Evolutionary conservation across 176 grass and related monocot genomes (phyloP).

Genomic region (Ananas comosus): DNA sequence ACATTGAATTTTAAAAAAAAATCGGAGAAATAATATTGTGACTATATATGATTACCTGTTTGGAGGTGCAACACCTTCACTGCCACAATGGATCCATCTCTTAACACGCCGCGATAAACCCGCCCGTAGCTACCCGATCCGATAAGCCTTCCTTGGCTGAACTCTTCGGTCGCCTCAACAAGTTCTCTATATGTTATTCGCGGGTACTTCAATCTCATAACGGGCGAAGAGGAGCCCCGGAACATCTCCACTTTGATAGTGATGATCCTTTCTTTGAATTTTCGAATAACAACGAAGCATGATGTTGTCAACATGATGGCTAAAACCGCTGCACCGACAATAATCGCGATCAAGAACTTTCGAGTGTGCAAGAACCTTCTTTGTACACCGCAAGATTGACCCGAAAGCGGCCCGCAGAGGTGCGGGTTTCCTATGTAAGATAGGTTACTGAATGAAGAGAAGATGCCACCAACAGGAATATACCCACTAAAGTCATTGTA

Average conservation of each 20-base stretch:
- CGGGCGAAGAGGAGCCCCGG: slow-evolving; percentile 34
- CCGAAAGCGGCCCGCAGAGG: slow-evolving; percentile 34
- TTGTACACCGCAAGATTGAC: slow-evolving; percentile 16
- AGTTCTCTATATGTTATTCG: slow-evolving; percentile 77
- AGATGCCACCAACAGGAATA: slow-evolving; percentile 36
- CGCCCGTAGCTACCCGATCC: slow-evolving; percentile 75
- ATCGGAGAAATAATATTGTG: too few species aligned
- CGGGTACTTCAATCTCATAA: slow-evolving; percentile 67
- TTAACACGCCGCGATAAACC: slow-evolving; percentile 61
- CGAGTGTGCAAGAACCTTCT: slow-evolving; percentile 31
- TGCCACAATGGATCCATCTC: slow-evolving; percentile 60
- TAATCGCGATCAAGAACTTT: slow-evolving; percentile 38
- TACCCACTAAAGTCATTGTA: slow-evolving; percentile 62
- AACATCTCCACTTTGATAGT: slow-evolving; percentile 26
- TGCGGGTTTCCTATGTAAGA: slow-evolving; percentile 60
- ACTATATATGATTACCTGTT: slow-evolving; percentile 4
- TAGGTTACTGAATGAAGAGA: slow-evolving; percentile 33
- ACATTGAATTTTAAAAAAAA: too few species aligned
- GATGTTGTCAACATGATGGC: slow-evolving; percentile 42
- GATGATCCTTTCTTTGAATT: slow-evolving; percentile 26
- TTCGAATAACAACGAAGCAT: slow-evolving; percentile 33
- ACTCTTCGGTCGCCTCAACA: slow-evolving; percentile 59
- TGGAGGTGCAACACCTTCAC: slow-evolving; percentile 89
- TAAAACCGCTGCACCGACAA: slow-evolving; percentile 22
- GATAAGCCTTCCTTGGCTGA: slow-evolving; percentile 42